phyloP scores from a whole-genome alignment of 2,329 filamentous ascomycete genomes.

The Penicillium frequentans region DNA sequence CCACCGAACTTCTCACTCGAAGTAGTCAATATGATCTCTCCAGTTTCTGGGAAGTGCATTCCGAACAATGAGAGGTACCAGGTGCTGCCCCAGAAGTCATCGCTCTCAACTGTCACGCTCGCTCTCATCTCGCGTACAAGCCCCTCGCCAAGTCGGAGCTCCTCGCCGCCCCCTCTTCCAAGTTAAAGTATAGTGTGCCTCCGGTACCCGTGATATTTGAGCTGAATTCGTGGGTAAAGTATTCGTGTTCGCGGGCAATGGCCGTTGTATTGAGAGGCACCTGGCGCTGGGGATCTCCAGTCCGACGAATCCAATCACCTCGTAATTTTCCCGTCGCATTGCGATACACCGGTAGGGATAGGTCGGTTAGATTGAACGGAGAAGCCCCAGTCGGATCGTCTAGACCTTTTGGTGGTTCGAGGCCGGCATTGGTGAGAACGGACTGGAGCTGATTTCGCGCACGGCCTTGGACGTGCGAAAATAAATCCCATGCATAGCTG shows the following conservation, averaged over 20 bases:
- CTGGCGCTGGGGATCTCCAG: constrained; percentile 48
- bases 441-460: constrained; percentile 57
- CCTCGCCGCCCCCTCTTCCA: constrained; percentile 56
- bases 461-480: constrained; percentile 65
- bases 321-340: constrained; percentile 76
- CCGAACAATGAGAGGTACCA: constrained; percentile 82
- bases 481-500: constrained; percentile 74
- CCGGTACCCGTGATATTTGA: constrained; percentile 76
- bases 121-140: constrained; percentile 68
- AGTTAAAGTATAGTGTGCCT: constrained; percentile 68
- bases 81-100: constrained; percentile 66
- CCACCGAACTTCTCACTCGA: constrained; percentile 94
- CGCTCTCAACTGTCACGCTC: constrained; percentile 70
- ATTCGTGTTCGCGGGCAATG: constrained; percentile 65
- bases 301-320: constrained; percentile 70
- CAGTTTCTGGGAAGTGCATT: constrained; percentile 80
- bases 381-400: constrained; percentile 25
- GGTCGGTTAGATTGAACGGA: constrained; percentile 36
- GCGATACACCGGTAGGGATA: constrained; percentile 63
- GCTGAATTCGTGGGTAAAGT: constrained; percentile 66
- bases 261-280: constrained; percentile 63
- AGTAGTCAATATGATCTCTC: constrained; percentile 77
- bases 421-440: constrained; percentile 32
- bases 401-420: constrained; percentile 29
- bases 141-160: constrained; percentile 44